Evolutionary conservation across 345 rosid genomes (phyloP), one percentile per base, ranked within the genome.

Genomic region (Draba incana): DNA sequence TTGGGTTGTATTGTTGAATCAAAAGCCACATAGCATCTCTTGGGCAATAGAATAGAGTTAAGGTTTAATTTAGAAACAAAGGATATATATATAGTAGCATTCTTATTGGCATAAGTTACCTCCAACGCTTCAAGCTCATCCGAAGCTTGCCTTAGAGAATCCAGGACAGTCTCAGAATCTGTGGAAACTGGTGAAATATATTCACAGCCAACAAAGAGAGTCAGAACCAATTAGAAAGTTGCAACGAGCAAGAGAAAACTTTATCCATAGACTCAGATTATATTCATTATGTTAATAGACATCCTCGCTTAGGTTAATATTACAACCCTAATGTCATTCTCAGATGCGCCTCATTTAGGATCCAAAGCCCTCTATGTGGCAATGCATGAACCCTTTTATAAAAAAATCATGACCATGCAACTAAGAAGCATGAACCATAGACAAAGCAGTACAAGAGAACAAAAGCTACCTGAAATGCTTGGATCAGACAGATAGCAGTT

Each of bases 401-500:
- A 11, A 66, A 30, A 52, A 42, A 28, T 15, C 38, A 66, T 53
- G 35, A 56, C 2, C 63, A 51, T 30, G 52, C 10, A 63, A 43
- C 46, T 55, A 52, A 14, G 30, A 54, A 47, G 20, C 10, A 49
- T 41, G 65, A 38, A 23, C 37, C 20, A 46, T 23, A 39, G 45
- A 35, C 47, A 49, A 12, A 57, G 62, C 39, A 61, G 73, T 27
- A 52, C 53, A 57, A 70, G 61, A 67, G 8, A 60, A 14, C 12
- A 53, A 64, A 61, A 61, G 42, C 45, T 79, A 89, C 98, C 97
- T 82, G 93, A 83, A 78, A 80, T 88, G 76, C 73, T 86, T 61
- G 88, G 82, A 79, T 94, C 97, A n/a, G 88, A 87, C 13, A 91
- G 83, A 78, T 82, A 75, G 82, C 99, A 94, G 79, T 88, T 89